Evolutionary conservation across 2,329 filamentous ascomycete species (phyloP).

Genomic region (Incumbomyces lentus): DNA sequence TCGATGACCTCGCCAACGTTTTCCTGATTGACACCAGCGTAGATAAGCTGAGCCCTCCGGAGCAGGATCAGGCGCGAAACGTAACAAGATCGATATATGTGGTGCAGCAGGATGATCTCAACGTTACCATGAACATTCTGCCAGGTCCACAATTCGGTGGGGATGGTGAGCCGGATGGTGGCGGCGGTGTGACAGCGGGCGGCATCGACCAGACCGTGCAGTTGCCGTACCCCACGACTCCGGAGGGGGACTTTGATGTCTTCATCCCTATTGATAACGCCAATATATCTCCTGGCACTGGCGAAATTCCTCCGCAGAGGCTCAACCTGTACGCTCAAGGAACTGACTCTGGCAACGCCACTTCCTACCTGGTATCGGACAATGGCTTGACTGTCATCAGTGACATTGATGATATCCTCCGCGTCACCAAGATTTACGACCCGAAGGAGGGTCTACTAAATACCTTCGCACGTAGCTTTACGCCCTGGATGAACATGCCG

Average conservation of each 20-base stretch:
- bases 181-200: slow-evolving; percentile 40
- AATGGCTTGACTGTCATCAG: slow-evolving; percentile 62
- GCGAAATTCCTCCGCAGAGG: slow-evolving; percentile 54
- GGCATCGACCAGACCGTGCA: slow-evolving; percentile 54
- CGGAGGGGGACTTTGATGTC: slow-evolving; percentile 60
- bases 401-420: slow-evolving; percentile 70
- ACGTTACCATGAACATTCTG: slow-evolving; percentile 54
- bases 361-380: slow-evolving; percentile 63
- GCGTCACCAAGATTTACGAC: slow-evolving; percentile 71
- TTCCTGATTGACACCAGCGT: slow-evolving; percentile 60
- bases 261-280: slow-evolving; percentile 54
- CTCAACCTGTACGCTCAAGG: slow-evolving; percentile 59
- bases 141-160: slow-evolving; percentile 49
- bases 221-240: slow-evolving; percentile 56
- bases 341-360: slow-evolving; percentile 58
- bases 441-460: slow-evolving; percentile 66
- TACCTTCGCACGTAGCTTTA: slow-evolving; percentile 62
- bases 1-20: slow-evolving; percentile 59
- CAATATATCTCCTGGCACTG: slow-evolving; percentile 53
- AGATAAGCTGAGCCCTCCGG: slow-evolving; percentile 44
- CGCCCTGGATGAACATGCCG: slow-evolving; percentile 69
- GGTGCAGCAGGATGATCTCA: slow-evolving; percentile 57
- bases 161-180: slow-evolving; percentile 38
- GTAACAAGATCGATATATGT: slow-evolving; percentile 63
- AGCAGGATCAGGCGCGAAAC: slow-evolving; percentile 61